These are phyloP conservation scores for Rhizophora apiculata DNA, from an alignment of 345 rosid species.

Conservation along the genomic window DNA sequence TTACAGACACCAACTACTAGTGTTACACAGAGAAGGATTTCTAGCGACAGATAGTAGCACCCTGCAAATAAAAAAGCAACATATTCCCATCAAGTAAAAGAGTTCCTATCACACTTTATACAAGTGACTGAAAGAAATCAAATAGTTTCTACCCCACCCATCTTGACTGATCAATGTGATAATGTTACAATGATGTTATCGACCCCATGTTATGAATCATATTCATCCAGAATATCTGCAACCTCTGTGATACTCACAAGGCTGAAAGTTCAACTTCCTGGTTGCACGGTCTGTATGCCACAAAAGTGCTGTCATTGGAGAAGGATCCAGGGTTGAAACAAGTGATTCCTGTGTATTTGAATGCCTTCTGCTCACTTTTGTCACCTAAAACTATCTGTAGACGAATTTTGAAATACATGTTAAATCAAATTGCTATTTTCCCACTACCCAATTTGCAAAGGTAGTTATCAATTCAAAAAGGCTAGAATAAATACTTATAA, in stretches of 20 bases:
- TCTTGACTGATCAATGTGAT: not conserved
- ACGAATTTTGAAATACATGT: not conserved
- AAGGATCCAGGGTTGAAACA: slow-evolving; percentile 95
- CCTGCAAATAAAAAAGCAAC: not conserved
- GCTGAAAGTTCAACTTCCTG: slow-evolving; percentile 84
- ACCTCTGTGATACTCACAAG: slow-evolving; percentile 28
- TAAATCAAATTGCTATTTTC: not conserved
- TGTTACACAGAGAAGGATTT: not conserved
- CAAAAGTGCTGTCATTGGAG: slow-evolving; percentile 64
- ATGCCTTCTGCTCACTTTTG: slow-evolving; percentile 75
- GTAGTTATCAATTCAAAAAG: slow-evolving; percentile 3
- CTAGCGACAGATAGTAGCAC: not conserved
- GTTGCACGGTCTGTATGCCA: slow-evolving; percentile 74
- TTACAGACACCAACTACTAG: not conserved
- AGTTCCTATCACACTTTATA: not conserved
- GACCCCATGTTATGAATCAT: not conserved
- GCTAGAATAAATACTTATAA: not conserved
- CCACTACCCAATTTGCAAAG: not conserved
- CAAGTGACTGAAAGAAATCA: not conserved
- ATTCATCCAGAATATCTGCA: not conserved
- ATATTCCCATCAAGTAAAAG: not conserved
- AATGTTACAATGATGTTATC: not conserved
- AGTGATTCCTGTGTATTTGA: slow-evolving; percentile 69
- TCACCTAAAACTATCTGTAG: slow-evolving; percentile 80
- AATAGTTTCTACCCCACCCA: not conserved